Evolutionary conservation across 2,329 filamentous ascomycete genomes (phyloP).

Genomic region (Colletotrichum tabaci): DNA sequence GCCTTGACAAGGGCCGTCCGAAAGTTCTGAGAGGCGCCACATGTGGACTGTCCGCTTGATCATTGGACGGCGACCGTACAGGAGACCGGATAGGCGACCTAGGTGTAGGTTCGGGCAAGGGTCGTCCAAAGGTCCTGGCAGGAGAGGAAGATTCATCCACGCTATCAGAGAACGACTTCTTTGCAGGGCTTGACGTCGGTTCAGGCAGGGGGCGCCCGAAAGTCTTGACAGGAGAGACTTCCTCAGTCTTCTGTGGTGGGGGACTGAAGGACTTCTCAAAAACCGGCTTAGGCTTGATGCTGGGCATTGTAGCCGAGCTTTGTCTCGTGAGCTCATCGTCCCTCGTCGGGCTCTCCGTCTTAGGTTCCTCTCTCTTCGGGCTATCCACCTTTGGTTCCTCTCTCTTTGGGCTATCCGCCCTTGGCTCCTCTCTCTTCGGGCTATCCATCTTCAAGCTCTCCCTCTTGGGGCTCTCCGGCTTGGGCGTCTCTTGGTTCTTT

Average conservation of each 20-base stretch:
- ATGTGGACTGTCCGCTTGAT: slow-evolving; percentile 41
- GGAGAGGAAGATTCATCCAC: slow-evolving; percentile 51
- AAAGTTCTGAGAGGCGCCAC: slow-evolving; percentile 55
- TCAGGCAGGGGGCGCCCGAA: slow-evolving; percentile 50
- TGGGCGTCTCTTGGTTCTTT: slow-evolving; percentile 47
- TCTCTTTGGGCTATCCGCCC: slow-evolving; percentile 42
- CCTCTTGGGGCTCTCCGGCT: slow-evolving; percentile 35
- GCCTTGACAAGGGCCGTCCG: slow-evolving; percentile 49
- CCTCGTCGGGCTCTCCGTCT: slow-evolving; percentile 43
- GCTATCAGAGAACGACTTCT: slow-evolving; percentile 43
- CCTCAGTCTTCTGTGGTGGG: slow-evolving; percentile 35
- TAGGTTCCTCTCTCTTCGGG: slow-evolving; percentile 1
- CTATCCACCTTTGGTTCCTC: slow-evolving; percentile 24
- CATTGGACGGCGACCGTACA: slow-evolving; percentile 31
- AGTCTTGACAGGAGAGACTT: slow-evolving; percentile 55
- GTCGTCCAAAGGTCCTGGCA: slow-evolving; percentile 52
- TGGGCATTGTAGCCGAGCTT: slow-evolving; percentile 30
- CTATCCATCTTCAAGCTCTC: slow-evolving; percentile 11
- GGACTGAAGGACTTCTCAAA: slow-evolving; percentile 38
- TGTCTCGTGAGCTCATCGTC: slow-evolving; percentile 3
- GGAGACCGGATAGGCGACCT: slow-evolving; percentile 34
- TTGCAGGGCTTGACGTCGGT: slow-evolving; percentile 46
- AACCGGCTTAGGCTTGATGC: slow-evolving; percentile 37
- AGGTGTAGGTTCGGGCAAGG: slow-evolving; percentile 47
- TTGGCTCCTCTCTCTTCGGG: slow-evolving; percentile 43